Evolutionary conservation across 2,329 filamentous ascomycete species (phyloP), one percentile per base, ranked within the genome.

Genomic region (Iodosphaeria phyllophila): DNA sequence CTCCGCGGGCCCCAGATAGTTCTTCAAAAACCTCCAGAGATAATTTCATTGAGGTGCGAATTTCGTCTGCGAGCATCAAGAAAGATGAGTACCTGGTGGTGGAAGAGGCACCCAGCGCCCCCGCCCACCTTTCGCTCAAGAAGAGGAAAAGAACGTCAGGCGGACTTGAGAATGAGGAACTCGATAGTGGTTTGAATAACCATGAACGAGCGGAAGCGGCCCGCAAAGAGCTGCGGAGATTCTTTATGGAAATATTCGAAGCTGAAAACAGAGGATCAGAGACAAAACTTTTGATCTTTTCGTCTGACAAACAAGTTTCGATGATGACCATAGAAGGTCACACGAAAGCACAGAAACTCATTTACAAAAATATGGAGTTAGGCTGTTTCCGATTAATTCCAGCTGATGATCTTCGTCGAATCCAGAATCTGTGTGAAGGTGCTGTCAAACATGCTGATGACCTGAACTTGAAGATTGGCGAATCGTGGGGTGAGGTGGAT

Each of bases 391-490:
- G 64, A 10, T 62, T 71, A 34, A 66, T 89, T 6, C 71, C 83
- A 1, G 56, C 82, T 3, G 79, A 92, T 14, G 64, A 78, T 31
- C 54, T 95, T 4, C 54, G 71, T 26, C 66, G 75, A 18, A 52
- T 92, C 7, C 76, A 92, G 44, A 78, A 71, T 30, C 56, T 95
- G 5, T 83, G 80, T 37, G 82, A 93, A 40, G 60, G 61, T 5
- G 66, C 74, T 7, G 54, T 95, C 22, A 69, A 70, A 38, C 60
- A 72, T 28, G 63, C 71, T 0, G 70, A 77, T 28, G 60, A 62
- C 11, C 47, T 75, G 3, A 73, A 80, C 26, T 52, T 92, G 29
- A 74, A 65, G 36, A 48, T 89, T 19, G 69, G 74, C 26, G 65
- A 73, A 30, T 58, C 64, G 9, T 75, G 74, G 59, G 64, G 62